Evolutionary conservation across 1,284 basidiomycete genomes (phyloP).

Genomic region (Fomitopsis palustris): DNA sequence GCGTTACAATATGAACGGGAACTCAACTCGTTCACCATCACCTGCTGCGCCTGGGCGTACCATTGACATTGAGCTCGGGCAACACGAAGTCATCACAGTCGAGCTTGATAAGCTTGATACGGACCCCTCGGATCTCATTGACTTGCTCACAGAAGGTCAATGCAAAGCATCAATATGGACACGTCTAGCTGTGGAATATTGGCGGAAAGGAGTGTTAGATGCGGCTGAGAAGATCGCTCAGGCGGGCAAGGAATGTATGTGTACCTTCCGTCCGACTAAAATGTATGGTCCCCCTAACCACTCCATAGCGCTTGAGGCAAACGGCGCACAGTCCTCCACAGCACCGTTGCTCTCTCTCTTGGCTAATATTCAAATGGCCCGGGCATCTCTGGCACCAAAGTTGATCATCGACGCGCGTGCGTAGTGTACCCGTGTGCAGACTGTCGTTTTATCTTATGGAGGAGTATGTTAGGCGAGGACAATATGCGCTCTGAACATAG

Average conservation of each 20-base stretch:
- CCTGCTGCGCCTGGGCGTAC: slow-evolving; percentile 28
- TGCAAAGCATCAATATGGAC: slow-evolving; percentile 74
- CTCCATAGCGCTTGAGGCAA: slow-evolving; percentile 48
- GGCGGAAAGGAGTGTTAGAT: slow-evolving; percentile 63
- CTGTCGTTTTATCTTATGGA: slow-evolving; percentile 7
- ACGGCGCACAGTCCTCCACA: slow-evolving; percentile 42
- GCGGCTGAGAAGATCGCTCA: slow-evolving; percentile 68
- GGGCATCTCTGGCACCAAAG: slow-evolving; percentile 81
- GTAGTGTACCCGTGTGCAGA: background rate
- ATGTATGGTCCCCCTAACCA: background rate
- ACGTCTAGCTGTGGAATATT: slow-evolving; percentile 74
- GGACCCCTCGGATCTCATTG: slow-evolving; percentile 67
- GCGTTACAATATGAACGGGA: slow-evolving; percentile 11
- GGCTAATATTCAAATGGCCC: slow-evolving; percentile 79
- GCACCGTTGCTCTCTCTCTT: slow-evolving; percentile 75
- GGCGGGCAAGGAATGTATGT: slow-evolving; percentile 61
- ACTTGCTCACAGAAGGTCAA: slow-evolving; percentile 65
- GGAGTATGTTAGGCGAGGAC: slow-evolving; percentile 56
- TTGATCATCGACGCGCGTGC: slow-evolving; percentile 67
- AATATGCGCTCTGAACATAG: slow-evolving; percentile 53
- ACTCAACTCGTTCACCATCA: slow-evolving; percentile 21
- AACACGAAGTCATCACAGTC: slow-evolving; percentile 77
- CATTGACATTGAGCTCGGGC: slow-evolving; percentile 62
- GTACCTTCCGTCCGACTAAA: background rate
- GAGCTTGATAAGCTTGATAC: slow-evolving; percentile 77